phyloP scores from a whole-genome alignment of 495 filamentous ascomycete species.

The Glarea lozoyensis region DNA sequence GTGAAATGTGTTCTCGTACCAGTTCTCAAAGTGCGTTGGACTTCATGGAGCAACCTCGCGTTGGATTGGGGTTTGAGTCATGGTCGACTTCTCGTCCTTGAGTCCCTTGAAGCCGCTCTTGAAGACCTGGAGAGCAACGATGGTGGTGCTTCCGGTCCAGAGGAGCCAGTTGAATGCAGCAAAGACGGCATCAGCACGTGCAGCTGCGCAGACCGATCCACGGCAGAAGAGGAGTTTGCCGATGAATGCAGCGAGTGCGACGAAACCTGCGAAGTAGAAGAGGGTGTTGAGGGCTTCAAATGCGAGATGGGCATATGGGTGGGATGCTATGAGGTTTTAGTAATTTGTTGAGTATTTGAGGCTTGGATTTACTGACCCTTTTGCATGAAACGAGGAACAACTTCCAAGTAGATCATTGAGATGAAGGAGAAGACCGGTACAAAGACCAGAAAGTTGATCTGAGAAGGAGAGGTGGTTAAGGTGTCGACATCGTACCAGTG shows the following conservation, averaged over 20 bases:
- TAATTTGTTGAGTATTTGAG: not conserved
- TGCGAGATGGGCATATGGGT: conserved; percentile 49
- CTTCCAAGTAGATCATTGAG: conserved; percentile 54
- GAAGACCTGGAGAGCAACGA: conserved; percentile 28
- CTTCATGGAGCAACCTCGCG: no score
- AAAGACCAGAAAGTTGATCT: conserved; percentile 69
- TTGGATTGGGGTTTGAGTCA: not conserved
- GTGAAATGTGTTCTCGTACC: not conserved
- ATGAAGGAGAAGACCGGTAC: conserved; percentile 55
- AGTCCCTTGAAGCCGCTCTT: conserved; percentile 23
- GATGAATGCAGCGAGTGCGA: conserved; percentile 60
- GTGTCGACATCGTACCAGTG: conserved; percentile 43
- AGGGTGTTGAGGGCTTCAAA: conserved; percentile 60
- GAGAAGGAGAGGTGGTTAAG: conserved; percentile 36
- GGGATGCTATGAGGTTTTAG: conserved; percentile 27
- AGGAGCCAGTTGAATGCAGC: conserved; percentile 31
- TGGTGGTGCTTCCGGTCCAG: conserved; percentile 31
- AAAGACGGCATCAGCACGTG: conserved; percentile 38
- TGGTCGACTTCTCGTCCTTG: conserved; percentile 8
- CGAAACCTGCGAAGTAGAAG: conserved; percentile 77
- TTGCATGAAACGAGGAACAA: conserved; percentile 46
- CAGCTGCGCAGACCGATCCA: conserved; percentile 38
- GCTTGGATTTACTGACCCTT: conserved; percentile 24
- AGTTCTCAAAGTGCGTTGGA: no score
- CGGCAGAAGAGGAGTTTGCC: conserved; percentile 43